Base-by-base conservation (phyloP, 768 basidiomycete genomes). In the Rubroboletus pulcherrimus region DNA sequence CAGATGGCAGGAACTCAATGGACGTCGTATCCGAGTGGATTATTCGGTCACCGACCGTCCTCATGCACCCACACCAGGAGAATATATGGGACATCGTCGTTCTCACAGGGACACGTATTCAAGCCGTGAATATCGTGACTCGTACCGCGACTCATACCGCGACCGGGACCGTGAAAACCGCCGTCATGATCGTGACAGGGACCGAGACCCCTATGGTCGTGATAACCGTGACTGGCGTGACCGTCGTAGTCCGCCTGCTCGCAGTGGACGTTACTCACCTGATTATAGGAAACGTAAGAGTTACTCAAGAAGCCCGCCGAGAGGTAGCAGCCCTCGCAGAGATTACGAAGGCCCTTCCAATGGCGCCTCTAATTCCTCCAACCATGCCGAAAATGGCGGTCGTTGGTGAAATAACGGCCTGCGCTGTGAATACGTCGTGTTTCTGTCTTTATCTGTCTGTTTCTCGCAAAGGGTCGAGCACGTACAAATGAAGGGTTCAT, bases 11-110 rank as follows among this genome's bases (percentile, higher is more conserved):
- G 93, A 94, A 63, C 78, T 99, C 51, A 96, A 98, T 64, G 96
- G 94, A 26, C 91, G 96, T 57, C 85, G 90, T 52, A 95, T 99
- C 63, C 91, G 96, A 54, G 97, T 99, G 35, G 96, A 98, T 69
- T 99, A 90, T 69, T 97, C 93, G 0, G 90, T 96, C 47, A 99
- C 96, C 10, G 86, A 89, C 58, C 84, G 91, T 44, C 92, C 96
- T 26, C 96, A 99, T 73, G 87, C 90, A 14, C 93, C 97, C 9
- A 99, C 96, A 10, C 96, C 96, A 5, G 96, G 96, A 57, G 92
- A 97, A 75, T 99, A 98, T 72, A 96, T 96, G 91, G 93, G 96
- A 12, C 89, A 91, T 62, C 84, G 90, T 47, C 87, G 89, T 51
- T 68, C 72, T 54, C 66, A 74, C 65, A 78, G 82, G 56, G 82